Evolutionary conservation across 441 rosid genomes (phyloP), one percentile per base, ranked within the genome.

Genomic region (Omphalea diandra): DNA sequence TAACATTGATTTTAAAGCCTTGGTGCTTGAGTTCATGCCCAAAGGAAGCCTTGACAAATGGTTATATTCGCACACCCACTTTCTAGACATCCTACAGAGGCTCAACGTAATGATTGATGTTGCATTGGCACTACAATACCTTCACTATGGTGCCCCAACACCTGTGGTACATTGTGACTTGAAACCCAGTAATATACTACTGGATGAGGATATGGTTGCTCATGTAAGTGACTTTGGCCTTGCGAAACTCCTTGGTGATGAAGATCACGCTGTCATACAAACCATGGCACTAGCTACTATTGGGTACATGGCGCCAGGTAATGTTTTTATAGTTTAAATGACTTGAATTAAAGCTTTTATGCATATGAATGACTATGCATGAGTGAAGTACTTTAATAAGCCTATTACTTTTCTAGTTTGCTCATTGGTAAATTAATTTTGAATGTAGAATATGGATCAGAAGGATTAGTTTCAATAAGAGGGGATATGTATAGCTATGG

Each of bases 291-390:
- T 75, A 1, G 74, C 79, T 33, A 75, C 82, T 26, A 44, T 72
- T 22, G 79, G 79, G 0, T 79, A 75, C 53, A 72, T 75, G 73
- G 77, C 75, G 46, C 77, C 81, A 67, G 81, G 78, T 78, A 17
- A 73, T 41, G 18, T n/a, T 27, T 15, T 33, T 8, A 8, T 11
- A 18, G 0, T 32, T 52, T 55, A 6, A n/a, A n/a, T 2, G 0
- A 14, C 4, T 31, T 56, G 3, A 1, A 20, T 7, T 20, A 0
- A 50, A 15, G 2, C 6, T 18, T 47, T 47, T 47, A 3, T 47
- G 1, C 9, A 36, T 36, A 10, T 2, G 9, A 1, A 36, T 36
- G n/a, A n/a, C n/a, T n/a, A n/a, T n/a, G n/a, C n/a, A n/a, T n/a
- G n/a, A n/a, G n/a, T n/a, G n/a, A n/a, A n/a, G n/a, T n/a, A n/a